These are phyloP conservation scores for Ajuga reptans DNA, from an alignment of 305 asterid species.

Conservation along the genomic window DNA sequence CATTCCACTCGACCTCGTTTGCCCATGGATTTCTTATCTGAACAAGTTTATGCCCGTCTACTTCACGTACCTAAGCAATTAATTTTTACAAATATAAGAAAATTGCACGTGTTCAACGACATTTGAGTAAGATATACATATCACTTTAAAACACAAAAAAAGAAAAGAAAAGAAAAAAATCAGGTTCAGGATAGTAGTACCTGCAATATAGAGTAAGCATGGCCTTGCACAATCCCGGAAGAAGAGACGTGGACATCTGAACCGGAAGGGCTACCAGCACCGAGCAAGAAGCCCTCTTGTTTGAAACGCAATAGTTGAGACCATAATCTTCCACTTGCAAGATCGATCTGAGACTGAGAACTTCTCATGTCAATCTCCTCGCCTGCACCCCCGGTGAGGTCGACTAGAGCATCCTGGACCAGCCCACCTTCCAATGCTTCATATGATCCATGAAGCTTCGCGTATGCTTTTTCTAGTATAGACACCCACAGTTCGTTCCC, in stretches of 20 bases:
- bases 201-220: slow-evolving; percentile 95
- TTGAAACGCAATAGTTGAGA: slow-evolving; percentile 88
- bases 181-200: slow-evolving; percentile 24
- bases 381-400: slow-evolving; percentile 98
- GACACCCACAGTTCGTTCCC: slow-evolving; percentile 93
- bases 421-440: slow-evolving; percentile 99
- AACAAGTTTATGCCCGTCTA: slow-evolving; percentile 83
- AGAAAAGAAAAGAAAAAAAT: no score
- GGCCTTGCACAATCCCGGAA: slow-evolving; percentile 95
- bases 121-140: no score
- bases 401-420: slow-evolving; percentile 98
- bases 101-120: neutral
- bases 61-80: slow-evolving; percentile 59
- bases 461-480: slow-evolving; percentile 86
- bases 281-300: slow-evolving; percentile 88
- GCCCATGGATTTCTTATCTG: slow-evolving; percentile 99
- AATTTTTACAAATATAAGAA: neutral
- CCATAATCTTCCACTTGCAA: slow-evolving; percentile 97
- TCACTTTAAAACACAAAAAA: no score
- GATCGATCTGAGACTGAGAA: slow-evolving; percentile 90
- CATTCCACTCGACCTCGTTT: slow-evolving; percentile 96
- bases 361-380: slow-evolving; percentile 99
- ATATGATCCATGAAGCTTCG: slow-evolving; percentile 96
- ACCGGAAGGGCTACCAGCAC: slow-evolving; percentile 99
- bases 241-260: slow-evolving; percentile 94